Percentiles rank a stretch among this genome's conserved stretches.
phyloP scores from a whole-genome alignment of 2,329 filamentous ascomycete species.

The Pseudogymnoascus pannorum region DNA sequence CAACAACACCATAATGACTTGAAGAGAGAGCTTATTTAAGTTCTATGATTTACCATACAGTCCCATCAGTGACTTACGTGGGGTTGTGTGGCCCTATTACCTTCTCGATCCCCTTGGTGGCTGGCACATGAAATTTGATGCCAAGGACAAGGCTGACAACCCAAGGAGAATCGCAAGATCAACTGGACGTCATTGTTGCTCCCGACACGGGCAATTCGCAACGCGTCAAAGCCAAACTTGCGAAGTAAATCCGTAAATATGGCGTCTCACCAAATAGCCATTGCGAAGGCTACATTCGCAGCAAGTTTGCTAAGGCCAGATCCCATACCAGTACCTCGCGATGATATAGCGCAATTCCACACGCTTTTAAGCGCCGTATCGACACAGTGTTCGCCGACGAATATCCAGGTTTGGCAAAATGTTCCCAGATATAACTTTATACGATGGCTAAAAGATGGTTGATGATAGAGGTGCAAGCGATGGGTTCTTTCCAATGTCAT shows the following conservation, averaged over 20 bases:
- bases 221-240: neutral
- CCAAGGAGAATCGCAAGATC: neutral
- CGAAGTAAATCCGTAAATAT: conserved; percentile 33
- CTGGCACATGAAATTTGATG: neutral
- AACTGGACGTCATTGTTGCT: conserved; percentile 1
- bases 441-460: conserved; percentile 32
- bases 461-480: conserved; percentile 72
- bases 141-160: conserved; percentile 5
- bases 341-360: conserved; percentile 64
- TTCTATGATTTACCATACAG: neutral
- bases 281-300: conserved; percentile 72
- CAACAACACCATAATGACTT: neutral
- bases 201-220: neutral
- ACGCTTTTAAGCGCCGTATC: conserved; percentile 56
- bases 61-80: neutral
- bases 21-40: neutral
- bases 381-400: conserved; percentile 65
- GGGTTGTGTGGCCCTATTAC: neutral
- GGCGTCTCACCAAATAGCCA: conserved; percentile 64
- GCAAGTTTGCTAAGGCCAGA: conserved; percentile 68
- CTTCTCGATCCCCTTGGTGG: neutral
- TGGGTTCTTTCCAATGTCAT: conserved; percentile 72
- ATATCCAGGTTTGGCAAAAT: conserved; percentile 72
- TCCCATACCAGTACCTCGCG: conserved; percentile 59
- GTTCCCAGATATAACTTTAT: conserved; percentile 26